Conservation (phyloP, 225 moss, liverwort and hornwort genomes). For the Pleurozium schreberi region DNA sequence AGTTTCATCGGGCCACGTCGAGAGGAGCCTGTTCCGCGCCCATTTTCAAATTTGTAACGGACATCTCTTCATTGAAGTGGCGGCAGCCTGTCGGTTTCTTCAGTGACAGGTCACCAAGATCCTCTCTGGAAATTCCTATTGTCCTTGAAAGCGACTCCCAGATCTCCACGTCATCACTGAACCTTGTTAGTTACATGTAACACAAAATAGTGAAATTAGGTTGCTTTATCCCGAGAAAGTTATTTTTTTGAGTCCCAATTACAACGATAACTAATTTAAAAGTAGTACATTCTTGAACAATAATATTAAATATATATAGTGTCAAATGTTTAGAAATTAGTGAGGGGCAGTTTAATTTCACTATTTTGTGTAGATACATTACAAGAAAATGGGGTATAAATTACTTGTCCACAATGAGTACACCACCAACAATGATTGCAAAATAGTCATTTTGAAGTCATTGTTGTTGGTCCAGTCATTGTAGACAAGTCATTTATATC, state of each 20-base stretch:
- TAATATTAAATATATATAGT: too few species aligned
- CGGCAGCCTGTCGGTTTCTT: background rate
- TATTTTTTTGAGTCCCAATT: background rate
- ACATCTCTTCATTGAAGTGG: background rate
- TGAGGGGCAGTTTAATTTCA: too few species aligned
- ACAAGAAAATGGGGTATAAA: too few species aligned
- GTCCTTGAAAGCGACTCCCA: background rate
- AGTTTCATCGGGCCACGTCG: background rate
- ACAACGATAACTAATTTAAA: background rate
- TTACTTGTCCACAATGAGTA: too few species aligned
- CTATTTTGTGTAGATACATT: too few species aligned
- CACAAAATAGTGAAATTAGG: background rate
- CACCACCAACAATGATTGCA: too few species aligned
- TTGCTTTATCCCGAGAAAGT: background rate
- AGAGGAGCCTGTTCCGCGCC: background rate
- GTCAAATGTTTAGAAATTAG: background rate
- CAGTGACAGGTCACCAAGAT: background rate
- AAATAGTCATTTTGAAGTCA: too few species aligned
- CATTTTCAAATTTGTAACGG: slow-evolving; percentile 15
- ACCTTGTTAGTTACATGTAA: too few species aligned
- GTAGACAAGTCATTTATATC: too few species aligned
- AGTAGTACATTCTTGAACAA: background rate
- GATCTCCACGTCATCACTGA: background rate
- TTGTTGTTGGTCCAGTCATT: too few species aligned
- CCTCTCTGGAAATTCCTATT: background rate